These are phyloP conservation scores for Xylariomycetidae sp. DNA, from an alignment of 2,329 filamentous ascomycete genomes.

Conservation along the genomic window DNA sequence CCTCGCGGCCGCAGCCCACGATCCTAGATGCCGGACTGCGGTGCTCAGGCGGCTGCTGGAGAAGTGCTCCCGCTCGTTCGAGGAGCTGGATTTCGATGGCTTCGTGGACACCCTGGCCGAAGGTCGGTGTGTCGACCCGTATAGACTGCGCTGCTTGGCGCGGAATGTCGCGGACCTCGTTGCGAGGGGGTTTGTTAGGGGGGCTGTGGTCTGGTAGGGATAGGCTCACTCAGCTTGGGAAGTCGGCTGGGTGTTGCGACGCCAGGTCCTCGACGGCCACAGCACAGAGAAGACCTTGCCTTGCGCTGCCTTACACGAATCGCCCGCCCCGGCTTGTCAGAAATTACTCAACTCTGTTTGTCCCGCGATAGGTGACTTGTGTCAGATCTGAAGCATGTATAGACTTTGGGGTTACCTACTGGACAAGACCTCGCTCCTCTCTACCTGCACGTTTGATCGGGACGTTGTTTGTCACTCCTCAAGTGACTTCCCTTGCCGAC, in stretches of 20 bases:
- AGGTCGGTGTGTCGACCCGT: conserved; percentile 8
- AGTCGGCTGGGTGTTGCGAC: background rate
- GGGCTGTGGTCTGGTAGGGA: conserved; percentile 15
- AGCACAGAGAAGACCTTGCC: too few relatives aligned
- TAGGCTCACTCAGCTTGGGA: background rate
- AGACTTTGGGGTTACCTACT: too few relatives aligned
- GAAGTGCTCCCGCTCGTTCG: conserved; percentile 17
- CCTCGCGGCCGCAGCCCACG: conserved; percentile 16
- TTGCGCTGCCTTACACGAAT: too few relatives aligned
- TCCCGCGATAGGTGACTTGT: too few relatives aligned
- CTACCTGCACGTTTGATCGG: too few relatives aligned
- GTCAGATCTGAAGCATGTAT: too few relatives aligned
- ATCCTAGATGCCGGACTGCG: conserved; percentile 16
- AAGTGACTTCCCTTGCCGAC: too few relatives aligned
- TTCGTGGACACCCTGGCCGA: conserved; percentile 13
- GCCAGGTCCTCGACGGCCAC: too few relatives aligned
- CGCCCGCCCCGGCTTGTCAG: too few relatives aligned
- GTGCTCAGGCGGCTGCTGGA: conserved; percentile 15
- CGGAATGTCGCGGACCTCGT: conserved; percentile 16
- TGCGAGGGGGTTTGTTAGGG: conserved; percentile 16
- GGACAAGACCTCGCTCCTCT: too few relatives aligned
- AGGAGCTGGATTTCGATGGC: conserved; percentile 14
- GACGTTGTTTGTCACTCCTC: too few relatives aligned
- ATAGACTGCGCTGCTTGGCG: conserved; percentile 12
- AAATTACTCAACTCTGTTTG: too few relatives aligned